phyloP scores from a whole-genome alignment of 208 protist genomes.

The Novymonas esmeraldas region DNA sequence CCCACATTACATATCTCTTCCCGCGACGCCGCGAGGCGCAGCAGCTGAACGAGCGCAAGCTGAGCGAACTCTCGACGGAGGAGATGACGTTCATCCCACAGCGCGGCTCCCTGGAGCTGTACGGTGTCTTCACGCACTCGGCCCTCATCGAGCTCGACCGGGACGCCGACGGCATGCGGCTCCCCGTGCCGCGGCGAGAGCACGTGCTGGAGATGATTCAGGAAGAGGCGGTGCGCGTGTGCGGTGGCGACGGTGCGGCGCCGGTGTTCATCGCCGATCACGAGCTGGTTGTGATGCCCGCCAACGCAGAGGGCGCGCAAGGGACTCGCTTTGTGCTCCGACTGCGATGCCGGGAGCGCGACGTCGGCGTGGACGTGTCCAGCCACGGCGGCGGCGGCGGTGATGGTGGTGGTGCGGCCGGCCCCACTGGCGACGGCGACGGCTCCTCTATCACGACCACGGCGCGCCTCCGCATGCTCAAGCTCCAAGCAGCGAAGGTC shows the following conservation, averaged over 20 bases:
- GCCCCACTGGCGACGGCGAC: background rate
- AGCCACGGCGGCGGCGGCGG: background rate
- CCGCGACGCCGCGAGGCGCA: constrained; percentile 75
- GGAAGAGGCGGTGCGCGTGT: constrained; percentile 14
- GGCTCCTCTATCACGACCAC: too few relatives aligned
- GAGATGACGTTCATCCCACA: constrained; percentile 78
- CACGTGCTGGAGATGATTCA: constrained; percentile 42
- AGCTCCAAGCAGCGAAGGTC: background rate
- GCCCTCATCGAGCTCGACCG: constrained; percentile 49
- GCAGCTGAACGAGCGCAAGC: constrained; percentile 73
- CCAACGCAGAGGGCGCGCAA: constrained; percentile 12
- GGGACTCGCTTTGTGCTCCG: constrained; percentile 48
- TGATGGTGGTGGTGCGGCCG: background rate
- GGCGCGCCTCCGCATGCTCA: background rate
- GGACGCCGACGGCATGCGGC: constrained; percentile 16
- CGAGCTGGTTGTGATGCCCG: constrained; percentile 78
- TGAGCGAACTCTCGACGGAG: constrained; percentile 57
- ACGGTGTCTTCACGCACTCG: constrained; percentile 63
- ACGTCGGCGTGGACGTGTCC: background rate
- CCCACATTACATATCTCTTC: constrained; percentile 84
- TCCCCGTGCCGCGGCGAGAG: constrained; percentile 27
- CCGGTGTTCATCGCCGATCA: constrained; percentile 31
- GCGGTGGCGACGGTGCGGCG: background rate
- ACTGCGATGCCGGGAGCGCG: constrained; percentile 42
- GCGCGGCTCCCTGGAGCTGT: constrained; percentile 73